Base-by-base conservation (phyloP, 495 filamentous ascomycete species). In the Lichina pygmaea region DNA sequence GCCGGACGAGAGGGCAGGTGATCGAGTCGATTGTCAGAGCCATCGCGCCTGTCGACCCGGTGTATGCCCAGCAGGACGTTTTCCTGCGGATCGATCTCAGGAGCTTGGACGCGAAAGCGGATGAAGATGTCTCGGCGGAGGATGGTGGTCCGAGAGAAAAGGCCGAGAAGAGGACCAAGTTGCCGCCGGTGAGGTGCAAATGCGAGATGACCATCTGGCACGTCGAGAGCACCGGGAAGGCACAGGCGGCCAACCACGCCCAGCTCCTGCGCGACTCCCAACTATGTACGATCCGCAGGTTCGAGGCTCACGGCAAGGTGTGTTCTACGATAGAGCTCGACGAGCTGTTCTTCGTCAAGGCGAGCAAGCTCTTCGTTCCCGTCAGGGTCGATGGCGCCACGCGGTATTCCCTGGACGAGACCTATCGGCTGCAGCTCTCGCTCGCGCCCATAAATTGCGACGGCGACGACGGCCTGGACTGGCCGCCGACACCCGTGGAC, bases 41-140 rank as follows among this genome's bases (percentile, higher is more conserved):
- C 2, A 24, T 24, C 38, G 74, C 10, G 36, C 36, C 11, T 39
- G 10, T 39, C 36, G 79, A 39, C 36, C 36, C 10, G 2, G 3
- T 11, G 2, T 1, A 11, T 3, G 3, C 36, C 6, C 36, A 39
- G 13, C 36, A 39, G 36, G 36, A 39, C 11, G 3, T 11, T 1
- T 2, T 39, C 11, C 36, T 39, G 36, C 36, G 36, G 36, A 39
- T 39, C 36, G 36, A 39, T 15, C 2, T 39, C 3, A 2, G 11
- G 36, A 39, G 36, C 36, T 3, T 39, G 10, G 36, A 39, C 11
- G 11, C 13, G 11, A 11, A 39, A 39, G 36, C 10, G 10, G 11
- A 15, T 39, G 3, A 39, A 3, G 13, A 39, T 3, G 11, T 39
- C 36, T 39, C 5, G 36, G 36, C 13, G 11, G 13, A 2, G 11